Evolutionary conservation across 139 green algal species (phyloP).

Genomic region (Chlamydomonas incerta): DNA sequence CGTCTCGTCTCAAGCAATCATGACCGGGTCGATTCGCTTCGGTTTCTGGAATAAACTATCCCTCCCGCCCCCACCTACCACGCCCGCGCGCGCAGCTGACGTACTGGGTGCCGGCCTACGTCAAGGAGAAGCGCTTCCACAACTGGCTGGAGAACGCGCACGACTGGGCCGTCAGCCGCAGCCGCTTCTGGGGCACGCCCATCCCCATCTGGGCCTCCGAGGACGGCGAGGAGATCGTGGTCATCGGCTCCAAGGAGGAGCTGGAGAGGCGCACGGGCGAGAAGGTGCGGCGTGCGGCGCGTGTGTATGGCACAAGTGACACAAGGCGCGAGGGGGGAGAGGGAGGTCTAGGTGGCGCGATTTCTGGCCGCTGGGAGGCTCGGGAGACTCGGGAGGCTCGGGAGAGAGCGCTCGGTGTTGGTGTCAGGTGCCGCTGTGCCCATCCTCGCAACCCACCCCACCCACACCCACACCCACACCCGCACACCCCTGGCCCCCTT

Average conservation of each 20-base stretch:
- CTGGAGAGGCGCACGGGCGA: constrained; percentile 89
- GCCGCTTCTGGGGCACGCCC: constrained; percentile 98
- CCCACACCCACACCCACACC: background rate
- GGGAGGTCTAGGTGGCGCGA: too few relatives aligned
- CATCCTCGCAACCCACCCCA: background rate
- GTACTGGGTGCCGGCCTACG: constrained; percentile 95
- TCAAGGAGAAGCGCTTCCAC: constrained; percentile 99
- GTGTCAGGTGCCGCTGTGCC: too few relatives aligned
- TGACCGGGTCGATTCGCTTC: too few relatives aligned
- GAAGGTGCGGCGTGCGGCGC: constrained; percentile 63
- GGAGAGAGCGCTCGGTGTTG: too few relatives aligned
- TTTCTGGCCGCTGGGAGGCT: too few relatives aligned
- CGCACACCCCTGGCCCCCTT: background rate
- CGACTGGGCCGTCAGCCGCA: constrained; percentile 88
- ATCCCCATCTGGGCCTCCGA: constrained; percentile 94
- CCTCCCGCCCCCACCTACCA: background rate
- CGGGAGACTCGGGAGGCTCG: too few relatives aligned
- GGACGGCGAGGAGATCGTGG: constrained; percentile 91
- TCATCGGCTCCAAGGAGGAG: constrained; percentile 90
- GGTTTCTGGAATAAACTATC: background rate
- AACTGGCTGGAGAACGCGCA: constrained; percentile 98
- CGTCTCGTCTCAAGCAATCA: too few relatives aligned
- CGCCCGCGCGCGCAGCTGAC: constrained; percentile 67
- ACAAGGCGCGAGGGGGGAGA: too few relatives aligned
- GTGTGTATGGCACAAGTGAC: too few relatives aligned